Evolutionary conservation across 257 asterid species (phyloP).

Genomic region (Solanum virginianum): DNA sequence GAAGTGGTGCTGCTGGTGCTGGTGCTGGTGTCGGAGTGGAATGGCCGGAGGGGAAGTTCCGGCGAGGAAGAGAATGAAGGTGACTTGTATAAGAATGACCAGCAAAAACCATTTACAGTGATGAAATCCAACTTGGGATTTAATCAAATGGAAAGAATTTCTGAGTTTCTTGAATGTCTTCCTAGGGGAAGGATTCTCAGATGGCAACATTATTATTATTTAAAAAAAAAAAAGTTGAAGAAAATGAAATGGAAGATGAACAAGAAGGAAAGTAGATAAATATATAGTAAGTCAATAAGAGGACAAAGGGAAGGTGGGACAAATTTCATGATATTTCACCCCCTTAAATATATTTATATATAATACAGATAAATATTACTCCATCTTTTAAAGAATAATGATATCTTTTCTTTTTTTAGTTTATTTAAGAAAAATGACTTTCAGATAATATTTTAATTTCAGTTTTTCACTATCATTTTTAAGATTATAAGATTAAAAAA

Average conservation of each 20-base stretch:
- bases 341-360: no score
- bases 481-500: no score
- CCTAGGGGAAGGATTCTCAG: neutral
- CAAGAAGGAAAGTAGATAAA: neutral
- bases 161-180: constrained; percentile 2
- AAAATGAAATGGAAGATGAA: neutral
- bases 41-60: constrained; percentile 6
- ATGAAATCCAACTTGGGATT: constrained; percentile 3
- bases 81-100: neutral
- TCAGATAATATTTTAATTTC: no score
- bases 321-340: neutral
- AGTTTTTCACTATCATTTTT: rapidly evolving
- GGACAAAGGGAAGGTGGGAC: neutral
- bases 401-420: no score
- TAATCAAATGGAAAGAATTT: neutral
- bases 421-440: no score
- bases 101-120: constrained; percentile 4
- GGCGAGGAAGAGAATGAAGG: constrained; percentile 8
- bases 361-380: no score
- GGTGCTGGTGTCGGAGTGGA: neutral
- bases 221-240: neutral
- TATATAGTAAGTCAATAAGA: neutral
- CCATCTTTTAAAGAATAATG: no score
- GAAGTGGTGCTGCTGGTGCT: neutral
- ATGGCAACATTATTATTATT: neutral